Percentiles rank a stretch among this genome's conserved stretches.
These are phyloP conservation scores for Arxiozyma bovina DNA, from an alignment of 1,139 yeast genomes.

Conservation along the genomic window DNA sequence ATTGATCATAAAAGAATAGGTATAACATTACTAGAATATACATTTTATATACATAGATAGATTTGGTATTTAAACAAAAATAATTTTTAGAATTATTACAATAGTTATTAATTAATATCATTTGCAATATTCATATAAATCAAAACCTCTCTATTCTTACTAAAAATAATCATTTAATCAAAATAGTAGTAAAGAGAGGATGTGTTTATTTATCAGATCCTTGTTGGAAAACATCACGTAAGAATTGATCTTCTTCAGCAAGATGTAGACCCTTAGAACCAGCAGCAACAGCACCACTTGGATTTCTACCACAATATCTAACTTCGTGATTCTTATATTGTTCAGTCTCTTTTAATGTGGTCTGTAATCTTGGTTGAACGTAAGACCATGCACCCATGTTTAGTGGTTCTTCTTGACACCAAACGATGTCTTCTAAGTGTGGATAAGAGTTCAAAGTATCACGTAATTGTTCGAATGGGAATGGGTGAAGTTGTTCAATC, in stretches of 20 bases:
- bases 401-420: slow-evolving; percentile 99
- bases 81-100: too few species aligned
- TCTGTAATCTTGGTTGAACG: slow-evolving; percentile 71
- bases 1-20: background rate
- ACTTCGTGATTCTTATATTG: slow-evolving; percentile 48
- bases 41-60: background rate
- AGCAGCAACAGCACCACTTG: slow-evolving; percentile 97
- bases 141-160: background rate
- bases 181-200: background rate
- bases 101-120: background rate
- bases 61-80: background rate
- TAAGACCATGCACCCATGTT: slow-evolving; percentile 89
- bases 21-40: too few species aligned
- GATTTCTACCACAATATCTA: slow-evolving; percentile 96
- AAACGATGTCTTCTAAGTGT: slow-evolving; percentile 77
- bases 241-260: slow-evolving; percentile 83
- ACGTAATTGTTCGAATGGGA: slow-evolving; percentile 93
- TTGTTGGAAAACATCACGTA: slow-evolving; percentile 57
- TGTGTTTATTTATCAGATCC: background rate
- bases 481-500: slow-evolving; percentile 94
- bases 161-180: too few species aligned
- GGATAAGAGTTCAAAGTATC: slow-evolving; percentile 77
- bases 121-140: background rate
- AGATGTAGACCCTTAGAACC: slow-evolving; percentile 85
- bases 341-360: slow-evolving; percentile 67